phyloP scores from a whole-genome alignment of 768 basidiomycete species.

The Mycena belliarum region DNA sequence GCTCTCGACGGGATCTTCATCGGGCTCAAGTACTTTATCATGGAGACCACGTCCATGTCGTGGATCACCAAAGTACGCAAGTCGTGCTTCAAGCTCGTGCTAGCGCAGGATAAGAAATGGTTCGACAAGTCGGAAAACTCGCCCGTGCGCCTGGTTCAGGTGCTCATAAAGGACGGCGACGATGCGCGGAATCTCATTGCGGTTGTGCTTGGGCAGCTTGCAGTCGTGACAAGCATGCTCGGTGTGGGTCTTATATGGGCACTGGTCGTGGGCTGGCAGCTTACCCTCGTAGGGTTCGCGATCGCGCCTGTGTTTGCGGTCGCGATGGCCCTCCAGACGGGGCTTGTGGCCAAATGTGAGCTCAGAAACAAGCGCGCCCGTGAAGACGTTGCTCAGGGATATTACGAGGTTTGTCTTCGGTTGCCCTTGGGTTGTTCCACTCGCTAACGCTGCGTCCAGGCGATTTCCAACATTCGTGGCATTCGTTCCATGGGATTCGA shows the following conservation, averaged over 20 bases:
- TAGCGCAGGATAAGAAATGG: conserved; percentile 84
- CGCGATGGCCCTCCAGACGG: conserved; percentile 73
- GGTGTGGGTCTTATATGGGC: conserved; percentile 82
- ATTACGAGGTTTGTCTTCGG: conserved; percentile 69
- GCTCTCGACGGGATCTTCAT: conserved; percentile 75
- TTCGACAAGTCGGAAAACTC: conserved; percentile 74
- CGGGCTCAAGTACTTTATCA: conserved; percentile 75
- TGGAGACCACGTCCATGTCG: conserved; percentile 71
- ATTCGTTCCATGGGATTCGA: conserved; percentile 90
- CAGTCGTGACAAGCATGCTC: conserved; percentile 77
- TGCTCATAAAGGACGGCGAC: conserved; percentile 73
- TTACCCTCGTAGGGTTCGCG: conserved; percentile 74
- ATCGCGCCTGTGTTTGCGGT: conserved; percentile 69
- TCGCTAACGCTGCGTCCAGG: conserved; percentile 36
- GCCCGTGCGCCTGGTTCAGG: conserved; percentile 56
- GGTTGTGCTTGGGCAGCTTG: conserved; percentile 51
- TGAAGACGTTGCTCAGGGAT: conserved; percentile 82
- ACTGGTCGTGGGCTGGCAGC: conserved; percentile 70
- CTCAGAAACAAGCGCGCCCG: conserved; percentile 79
- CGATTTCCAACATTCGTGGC: conserved; percentile 81
- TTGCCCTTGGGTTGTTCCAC: conserved; percentile 4
- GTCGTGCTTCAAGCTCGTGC: conserved; percentile 54
- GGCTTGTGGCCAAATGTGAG: conserved; percentile 71
- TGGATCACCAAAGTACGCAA: conserved; percentile 77
- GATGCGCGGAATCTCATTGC: conserved; percentile 62